Conservation (phyloP, 805 yeast genomes). For the Spathaspora girioi region DNA sequence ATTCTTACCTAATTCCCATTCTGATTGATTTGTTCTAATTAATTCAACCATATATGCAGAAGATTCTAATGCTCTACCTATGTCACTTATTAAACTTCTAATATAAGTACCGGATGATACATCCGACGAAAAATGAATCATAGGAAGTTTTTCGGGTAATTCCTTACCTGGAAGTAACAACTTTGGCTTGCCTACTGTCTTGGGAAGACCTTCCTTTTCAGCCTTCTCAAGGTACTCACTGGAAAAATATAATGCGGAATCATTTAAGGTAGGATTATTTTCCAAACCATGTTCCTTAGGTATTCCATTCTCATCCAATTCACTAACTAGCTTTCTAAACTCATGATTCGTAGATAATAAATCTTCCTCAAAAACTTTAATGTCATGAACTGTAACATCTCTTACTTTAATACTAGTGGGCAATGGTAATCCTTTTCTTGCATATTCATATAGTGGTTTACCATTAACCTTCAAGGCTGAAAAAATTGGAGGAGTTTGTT, state of each 20-base stretch:
- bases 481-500: conserved; percentile 92
- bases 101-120: conserved; percentile 97
- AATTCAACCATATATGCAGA: conserved; percentile 87
- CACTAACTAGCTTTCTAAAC: conserved; percentile 43
- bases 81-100: conserved; percentile 83
- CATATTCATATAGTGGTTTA: conserved; percentile 89
- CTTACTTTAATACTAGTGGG: conserved; percentile 83
- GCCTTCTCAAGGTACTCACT: conserved; percentile 47
- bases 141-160: conserved; percentile 54
- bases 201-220: conserved; percentile 36
- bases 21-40: conserved; percentile 70
- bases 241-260: conserved; percentile 59
- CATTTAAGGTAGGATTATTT: conserved; percentile 55
- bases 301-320: conserved; percentile 45
- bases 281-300: conserved; percentile 43
- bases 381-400: conserved; percentile 55
- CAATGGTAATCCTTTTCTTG: conserved; percentile 79
- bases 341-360: conserved; percentile 53
- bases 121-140: conserved; percentile 66
- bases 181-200: conserved; percentile 35
- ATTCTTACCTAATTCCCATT: conserved; percentile 73
- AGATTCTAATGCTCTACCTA: conserved; percentile 76
- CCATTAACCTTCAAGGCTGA: conserved; percentile 95
- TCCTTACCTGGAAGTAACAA: conserved; percentile 34
- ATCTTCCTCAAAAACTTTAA: conserved; percentile 51